Base-by-base conservation (phyloP, 148 eudicot genomes). In the Nepenthes mirabilis region DNA sequence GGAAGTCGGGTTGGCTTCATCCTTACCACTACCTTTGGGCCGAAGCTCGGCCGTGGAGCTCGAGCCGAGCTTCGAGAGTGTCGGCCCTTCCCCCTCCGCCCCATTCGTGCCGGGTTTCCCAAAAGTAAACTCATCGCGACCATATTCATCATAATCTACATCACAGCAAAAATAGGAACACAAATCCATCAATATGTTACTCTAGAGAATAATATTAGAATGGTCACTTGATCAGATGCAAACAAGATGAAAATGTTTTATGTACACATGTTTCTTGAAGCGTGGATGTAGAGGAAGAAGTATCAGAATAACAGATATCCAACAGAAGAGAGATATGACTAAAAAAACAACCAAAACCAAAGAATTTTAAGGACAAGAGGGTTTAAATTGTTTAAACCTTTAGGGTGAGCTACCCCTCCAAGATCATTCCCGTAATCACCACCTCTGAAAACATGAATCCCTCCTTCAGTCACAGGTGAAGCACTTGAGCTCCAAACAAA, bases 61-160 rank as follows among this genome's bases (percentile, higher is more conserved):
- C 6, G 96, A 83, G n/a, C 96, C 93, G 2, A 79, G 74, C 74
- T 85, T 91, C 1, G 91, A 85, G 35, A 91, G 70, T 0, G 79
- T 77, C 0, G 96, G 90, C 9, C 88, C 96, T 10, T 80, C 90
- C 1, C 69, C 77, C 0, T 75, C 80, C 9, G 45, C 60, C 48
- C 78, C 93, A 55, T 73, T 77, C 1, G 57, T 74, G 55, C 59
- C 83, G 4, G 59, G 58, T 64, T 91, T 81, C 3, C 91, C 90
- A 60, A 86, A 87, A 59, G 90, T 85, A 43, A 84, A 91, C 67
- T 83, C 93, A 47, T 91, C 95, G 14, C 90, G 81, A 9, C 95
- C 83, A 63, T 78, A 85, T 47, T 82, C 84, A 64, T 85, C 94
- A 71, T 85, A 91, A 64, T 88, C 98, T 91, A 69, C 52, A 49